A percentile compares a stretch with the other conserved stretches of the same genome.
Conservation (phyloP, 2,329 filamentous ascomycete species). For the Penicillium sp. region DNA sequence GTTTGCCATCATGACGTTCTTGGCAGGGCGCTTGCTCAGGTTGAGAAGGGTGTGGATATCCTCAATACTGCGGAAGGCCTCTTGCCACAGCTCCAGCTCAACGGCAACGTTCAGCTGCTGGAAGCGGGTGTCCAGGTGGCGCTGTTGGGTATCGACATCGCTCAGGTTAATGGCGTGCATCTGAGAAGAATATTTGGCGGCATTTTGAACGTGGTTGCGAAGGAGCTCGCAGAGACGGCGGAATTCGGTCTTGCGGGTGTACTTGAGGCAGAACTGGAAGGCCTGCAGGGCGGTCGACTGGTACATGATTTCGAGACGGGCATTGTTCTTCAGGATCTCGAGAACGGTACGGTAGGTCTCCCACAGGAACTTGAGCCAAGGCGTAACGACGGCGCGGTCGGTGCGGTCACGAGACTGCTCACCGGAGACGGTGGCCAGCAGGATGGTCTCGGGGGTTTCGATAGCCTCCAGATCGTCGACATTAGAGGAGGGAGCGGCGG, state of each 20-base stretch:
- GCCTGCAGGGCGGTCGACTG: conserved; percentile 97
- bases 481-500: conserved; percentile 64
- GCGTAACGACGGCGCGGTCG: conserved; percentile 95
- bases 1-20: conserved; percentile 99
- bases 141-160: conserved; percentile 93
- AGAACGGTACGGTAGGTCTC: conserved; percentile 98
- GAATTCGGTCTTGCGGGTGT: conserved; percentile 98
- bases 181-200: conserved; percentile 97
- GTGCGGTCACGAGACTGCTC: conserved; percentile 97
- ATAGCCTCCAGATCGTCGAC: conserved; percentile 94
- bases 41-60: conserved; percentile 97
- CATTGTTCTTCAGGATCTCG: conserved; percentile 98
- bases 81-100: conserved; percentile 97
- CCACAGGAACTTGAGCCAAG: conserved; percentile 99
- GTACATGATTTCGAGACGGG: conserved; percentile 93
- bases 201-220: conserved; percentile 97
- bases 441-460: conserved; percentile 96
- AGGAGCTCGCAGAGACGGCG: conserved; percentile 95
- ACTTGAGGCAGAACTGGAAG: conserved; percentile 98
- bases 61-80: conserved; percentile 98
- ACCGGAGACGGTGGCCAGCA: conserved; percentile 93
- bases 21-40: conserved; percentile 94
- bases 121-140: conserved; percentile 95
- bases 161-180: conserved; percentile 99
- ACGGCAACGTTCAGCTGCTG: conserved; percentile 97